Conservation (phyloP, 2,329 filamentous ascomycete species). For the Laburnicola sp. region DNA sequence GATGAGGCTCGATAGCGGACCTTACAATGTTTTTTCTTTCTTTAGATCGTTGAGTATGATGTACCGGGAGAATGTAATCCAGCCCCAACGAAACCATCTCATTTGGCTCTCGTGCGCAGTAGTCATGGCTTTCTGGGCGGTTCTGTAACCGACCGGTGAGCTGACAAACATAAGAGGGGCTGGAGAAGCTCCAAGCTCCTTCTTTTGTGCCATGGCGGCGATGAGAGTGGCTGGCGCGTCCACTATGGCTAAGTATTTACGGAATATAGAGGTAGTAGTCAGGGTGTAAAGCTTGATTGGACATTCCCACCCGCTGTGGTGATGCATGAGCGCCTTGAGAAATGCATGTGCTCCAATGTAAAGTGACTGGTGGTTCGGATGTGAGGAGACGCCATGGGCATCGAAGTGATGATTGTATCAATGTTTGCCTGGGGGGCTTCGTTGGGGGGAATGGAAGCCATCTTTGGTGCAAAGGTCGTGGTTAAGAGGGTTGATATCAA, state of each 20-base stretch:
- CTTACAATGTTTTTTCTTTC: conserved; percentile 53
- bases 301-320: conserved; percentile 65
- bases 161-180: conserved; percentile 71
- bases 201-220: conserved; percentile 53
- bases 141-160: conserved; percentile 63
- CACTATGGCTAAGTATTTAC: conserved; percentile 80
- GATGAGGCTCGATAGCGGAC: background rate
- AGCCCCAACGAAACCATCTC: conserved; percentile 97
- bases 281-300: conserved; percentile 88
- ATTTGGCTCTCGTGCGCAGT: conserved; percentile 92
- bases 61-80: conserved; percentile 88
- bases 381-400: conserved; percentile 74
- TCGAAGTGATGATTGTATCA: conserved; percentile 88
- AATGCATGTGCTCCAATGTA: conserved; percentile 80
- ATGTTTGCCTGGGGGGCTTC: conserved; percentile 61
- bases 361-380: conserved; percentile 91
- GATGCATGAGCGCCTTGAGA: conserved; percentile 65
- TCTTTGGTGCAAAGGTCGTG: conserved; percentile 71
- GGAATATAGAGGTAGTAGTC: conserved; percentile 67
- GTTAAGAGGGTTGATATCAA: conserved; percentile 72
- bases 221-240: conserved; percentile 74
- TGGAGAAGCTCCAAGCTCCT: conserved; percentile 59
- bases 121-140: conserved; percentile 85
- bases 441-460: conserved; percentile 49
- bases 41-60: conserved; percentile 93